A percentile compares a stretch with the other conserved stretches of the same genome.
Conservation (phyloP, 106 monocot species). For the Triglochin maritima region DNA sequence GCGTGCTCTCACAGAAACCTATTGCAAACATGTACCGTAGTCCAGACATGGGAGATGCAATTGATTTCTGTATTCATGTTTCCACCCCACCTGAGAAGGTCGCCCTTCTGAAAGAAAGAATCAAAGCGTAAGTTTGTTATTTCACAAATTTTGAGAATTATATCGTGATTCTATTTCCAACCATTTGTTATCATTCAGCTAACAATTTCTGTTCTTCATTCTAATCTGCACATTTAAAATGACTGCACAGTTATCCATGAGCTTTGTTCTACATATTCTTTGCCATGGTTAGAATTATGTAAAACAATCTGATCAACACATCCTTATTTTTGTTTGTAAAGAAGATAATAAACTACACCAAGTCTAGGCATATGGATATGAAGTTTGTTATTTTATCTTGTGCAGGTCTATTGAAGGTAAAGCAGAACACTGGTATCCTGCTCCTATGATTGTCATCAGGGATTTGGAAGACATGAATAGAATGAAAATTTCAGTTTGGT, state of each 20-base stretch:
- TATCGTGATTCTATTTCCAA: too few species aligned
- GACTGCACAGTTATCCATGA: too few species aligned
- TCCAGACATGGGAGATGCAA: constrained; percentile 84
- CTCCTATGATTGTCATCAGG: constrained; percentile 38
- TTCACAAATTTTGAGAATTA: too few species aligned
- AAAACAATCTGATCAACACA: too few species aligned
- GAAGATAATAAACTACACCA: too few species aligned
- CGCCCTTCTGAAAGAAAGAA: constrained; percentile 58
- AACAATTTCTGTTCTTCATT: too few species aligned
- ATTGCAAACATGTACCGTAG: constrained; percentile 76
- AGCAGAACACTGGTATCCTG: constrained; percentile 76
- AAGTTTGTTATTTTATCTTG: not conserved
- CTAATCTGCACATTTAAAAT: too few species aligned
- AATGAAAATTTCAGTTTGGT: constrained; percentile 65
- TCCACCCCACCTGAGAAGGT: constrained; percentile 79
- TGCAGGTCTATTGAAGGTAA: constrained; percentile 61
- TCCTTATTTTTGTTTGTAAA: too few species aligned
- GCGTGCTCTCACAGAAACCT: constrained; percentile 33
- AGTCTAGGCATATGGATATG: too few species aligned
- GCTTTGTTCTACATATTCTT: too few species aligned
- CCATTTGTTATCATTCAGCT: too few species aligned
- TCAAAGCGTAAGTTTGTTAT: constrained; percentile 36
- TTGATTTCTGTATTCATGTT: constrained; percentile 80
- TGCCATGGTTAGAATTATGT: too few species aligned
- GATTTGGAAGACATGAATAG: constrained; percentile 89